Evolutionary conservation across 192 early-diverging fungal species (phyloP), one percentile per base, ranked within the genome.

Genomic region (Endogone sp.): DNA sequence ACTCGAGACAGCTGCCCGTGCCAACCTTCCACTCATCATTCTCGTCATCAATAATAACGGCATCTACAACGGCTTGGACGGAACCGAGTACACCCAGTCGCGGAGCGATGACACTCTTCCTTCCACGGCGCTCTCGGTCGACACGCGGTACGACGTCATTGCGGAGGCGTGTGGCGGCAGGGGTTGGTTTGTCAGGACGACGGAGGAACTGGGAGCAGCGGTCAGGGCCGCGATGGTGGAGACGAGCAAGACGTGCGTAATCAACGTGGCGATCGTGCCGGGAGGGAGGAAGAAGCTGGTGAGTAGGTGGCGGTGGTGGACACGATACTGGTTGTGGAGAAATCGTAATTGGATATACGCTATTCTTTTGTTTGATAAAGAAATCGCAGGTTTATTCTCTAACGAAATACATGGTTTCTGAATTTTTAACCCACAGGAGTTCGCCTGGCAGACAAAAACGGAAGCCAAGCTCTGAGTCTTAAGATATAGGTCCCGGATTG

Each of bases 41-140:
- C 81, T 92, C 27, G 85, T 92, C 4, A 89, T 92, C 67, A 92
- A 92, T 75, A 92, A 92, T 71, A 90, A 86, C 30, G 91, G 91
- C 16, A 91, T 92, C 16, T 91, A 91, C 71, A 83, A 85, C 77
- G 91, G 91, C 8, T 66, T 91, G 37, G 84, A 85, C 3, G 8
- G 71, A 22, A 64, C 73, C 29, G 74, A 86, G 29, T 92, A 84
- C 64, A 72, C 72, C 8, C 25, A 58, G 13, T 72, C 84, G 2
- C 75, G 76, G 16, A 56, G 59, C 2, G 56, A 66, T 22, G 75
- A 78, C 55, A 67, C 22, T 20, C 65, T 91, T 70, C 90, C 90
- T 8, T 74, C 87, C 3, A 89, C 88, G 3, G 85, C 88, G 3
- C 72, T 92, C 24, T 73, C 73, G 29, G 89, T 88, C 2, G 86